A percentile compares a stretch with the other conserved stretches of the same genome.
Evolutionary conservation across 345 rosid genomes (phyloP).

Genomic region (Odontarrhena argentea): DNA sequence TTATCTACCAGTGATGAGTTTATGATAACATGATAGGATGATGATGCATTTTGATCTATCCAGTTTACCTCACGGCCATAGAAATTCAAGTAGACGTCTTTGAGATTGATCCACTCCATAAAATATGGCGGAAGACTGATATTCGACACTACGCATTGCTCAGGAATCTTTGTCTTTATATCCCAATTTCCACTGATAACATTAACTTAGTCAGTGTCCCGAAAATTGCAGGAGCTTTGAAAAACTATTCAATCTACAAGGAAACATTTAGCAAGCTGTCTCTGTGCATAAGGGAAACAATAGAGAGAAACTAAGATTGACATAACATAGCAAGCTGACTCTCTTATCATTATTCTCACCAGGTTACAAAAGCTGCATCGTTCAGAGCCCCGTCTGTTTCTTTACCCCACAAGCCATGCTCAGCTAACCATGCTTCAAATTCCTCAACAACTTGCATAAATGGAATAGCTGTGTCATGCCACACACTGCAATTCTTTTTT

Average conservation of each 20-base stretch:
- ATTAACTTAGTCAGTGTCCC: constrained; percentile 29
- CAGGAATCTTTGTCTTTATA: constrained; percentile 85
- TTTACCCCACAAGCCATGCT: constrained; percentile 64
- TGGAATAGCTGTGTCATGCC: constrained; percentile 94
- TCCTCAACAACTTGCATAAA: constrained; percentile 73
- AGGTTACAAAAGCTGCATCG: constrained; percentile 83
- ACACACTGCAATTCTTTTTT: constrained; percentile 60
- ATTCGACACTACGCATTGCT: constrained; percentile 68
- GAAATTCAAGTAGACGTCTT: constrained; percentile 79
- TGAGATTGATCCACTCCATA: constrained; percentile 90
- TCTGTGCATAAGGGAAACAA: not conserved
- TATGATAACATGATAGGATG: constrained; percentile 3
- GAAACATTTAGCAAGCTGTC: not conserved
- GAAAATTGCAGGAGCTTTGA: constrained; percentile 12
- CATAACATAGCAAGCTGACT: constrained; percentile 7
- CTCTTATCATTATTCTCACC: constrained; percentile 52
- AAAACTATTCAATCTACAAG: not conserved
- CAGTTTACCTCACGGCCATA: constrained; percentile 62
- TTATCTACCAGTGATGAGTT: not conserved
- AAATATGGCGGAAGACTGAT: constrained; percentile 80
- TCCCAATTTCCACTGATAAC: constrained; percentile 91
- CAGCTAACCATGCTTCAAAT: constrained; percentile 83
- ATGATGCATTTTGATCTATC: not conserved
- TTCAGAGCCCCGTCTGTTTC: constrained; percentile 54
- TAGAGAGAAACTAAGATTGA: constrained; percentile 7